phyloP scores from a whole-genome alignment of 306 rosid species.

The Hippophae tibetana region DNA sequence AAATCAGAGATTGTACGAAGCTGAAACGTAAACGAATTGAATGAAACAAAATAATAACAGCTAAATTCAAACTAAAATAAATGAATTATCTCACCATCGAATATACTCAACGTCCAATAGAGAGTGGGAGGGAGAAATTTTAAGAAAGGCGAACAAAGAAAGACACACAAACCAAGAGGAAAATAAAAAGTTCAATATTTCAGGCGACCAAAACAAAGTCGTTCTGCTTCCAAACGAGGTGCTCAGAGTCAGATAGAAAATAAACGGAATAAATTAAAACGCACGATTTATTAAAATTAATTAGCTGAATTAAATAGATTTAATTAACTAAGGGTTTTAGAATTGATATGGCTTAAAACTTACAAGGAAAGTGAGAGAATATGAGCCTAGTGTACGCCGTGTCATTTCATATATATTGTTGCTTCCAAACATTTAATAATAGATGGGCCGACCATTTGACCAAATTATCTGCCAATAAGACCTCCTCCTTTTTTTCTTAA shows the following conservation, averaged over 20 bases:
- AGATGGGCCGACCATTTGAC: too few relatives aligned
- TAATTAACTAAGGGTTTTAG: neutral
- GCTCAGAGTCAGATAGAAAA: conserved; percentile 6
- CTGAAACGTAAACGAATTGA: neutral
- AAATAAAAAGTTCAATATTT: neutral
- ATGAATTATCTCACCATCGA: conserved; percentile 17
- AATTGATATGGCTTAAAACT: too few relatives aligned
- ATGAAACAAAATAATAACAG: neutral
- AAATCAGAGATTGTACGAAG: neutral
- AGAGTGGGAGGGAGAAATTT: conserved; percentile 3
- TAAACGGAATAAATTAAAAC: conserved; percentile 6
- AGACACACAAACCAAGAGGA: neutral
- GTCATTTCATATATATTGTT: too few relatives aligned
- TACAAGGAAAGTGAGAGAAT: neutral
- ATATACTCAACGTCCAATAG: conserved; percentile 2
- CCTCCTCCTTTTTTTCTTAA: too few relatives aligned
- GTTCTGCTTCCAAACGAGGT: conserved; percentile 11
- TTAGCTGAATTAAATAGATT: neutral
- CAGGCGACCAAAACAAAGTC: conserved; percentile 35
- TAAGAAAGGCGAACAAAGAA: neutral
- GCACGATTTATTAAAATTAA: neutral
- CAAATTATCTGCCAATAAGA: too few relatives aligned
- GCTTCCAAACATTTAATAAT: too few relatives aligned
- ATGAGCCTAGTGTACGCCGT: neutral
- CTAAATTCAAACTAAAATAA: neutral